phyloP scores from a whole-genome alignment of 2,329 filamentous ascomycete species.

The Colletotrichum theobromicola region DNA sequence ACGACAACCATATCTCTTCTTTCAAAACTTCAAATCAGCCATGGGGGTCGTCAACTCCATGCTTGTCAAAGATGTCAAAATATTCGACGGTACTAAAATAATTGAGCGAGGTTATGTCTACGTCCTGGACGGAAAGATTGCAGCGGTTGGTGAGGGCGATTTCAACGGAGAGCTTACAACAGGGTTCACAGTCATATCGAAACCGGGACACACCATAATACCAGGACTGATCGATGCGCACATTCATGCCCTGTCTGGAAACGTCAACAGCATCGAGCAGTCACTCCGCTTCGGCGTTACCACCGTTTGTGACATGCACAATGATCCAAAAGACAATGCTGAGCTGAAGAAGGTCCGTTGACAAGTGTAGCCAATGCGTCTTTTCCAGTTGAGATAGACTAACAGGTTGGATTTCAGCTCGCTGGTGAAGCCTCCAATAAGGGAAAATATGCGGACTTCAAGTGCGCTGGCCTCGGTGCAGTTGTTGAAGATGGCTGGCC shows the following conservation, averaged over 20 bases:
- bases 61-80: conserved; percentile 34
- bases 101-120: conserved; percentile 45
- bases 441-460: conserved; percentile 48
- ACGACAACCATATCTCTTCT: neutral
- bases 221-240: conserved; percentile 57
- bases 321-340: conserved; percentile 36
- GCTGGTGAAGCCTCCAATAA: neutral
- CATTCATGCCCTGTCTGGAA: conserved; percentile 48
- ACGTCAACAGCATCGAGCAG: conserved; percentile 39
- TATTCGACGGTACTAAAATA: conserved; percentile 49
- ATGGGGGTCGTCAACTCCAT: neutral
- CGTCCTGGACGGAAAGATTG: conserved; percentile 45
- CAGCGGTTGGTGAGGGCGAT: conserved; percentile 21
- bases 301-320: conserved; percentile 56
- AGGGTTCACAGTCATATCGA: conserved; percentile 36
- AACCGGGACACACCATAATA: conserved; percentile 49
- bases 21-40: neutral
- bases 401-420: conserved; percentile 5
- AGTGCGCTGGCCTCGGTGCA: conserved; percentile 51
- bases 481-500: conserved; percentile 60
- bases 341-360: conserved; percentile 28
- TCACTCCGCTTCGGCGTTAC: conserved; percentile 54
- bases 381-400: neutral
- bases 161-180: conserved; percentile 18
- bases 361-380: neutral